A percentile compares a stretch with the other conserved stretches of the same genome.
Evolutionary conservation across 1,284 basidiomycete genomes (phyloP).

Genomic region (Boletus sp.): DNA sequence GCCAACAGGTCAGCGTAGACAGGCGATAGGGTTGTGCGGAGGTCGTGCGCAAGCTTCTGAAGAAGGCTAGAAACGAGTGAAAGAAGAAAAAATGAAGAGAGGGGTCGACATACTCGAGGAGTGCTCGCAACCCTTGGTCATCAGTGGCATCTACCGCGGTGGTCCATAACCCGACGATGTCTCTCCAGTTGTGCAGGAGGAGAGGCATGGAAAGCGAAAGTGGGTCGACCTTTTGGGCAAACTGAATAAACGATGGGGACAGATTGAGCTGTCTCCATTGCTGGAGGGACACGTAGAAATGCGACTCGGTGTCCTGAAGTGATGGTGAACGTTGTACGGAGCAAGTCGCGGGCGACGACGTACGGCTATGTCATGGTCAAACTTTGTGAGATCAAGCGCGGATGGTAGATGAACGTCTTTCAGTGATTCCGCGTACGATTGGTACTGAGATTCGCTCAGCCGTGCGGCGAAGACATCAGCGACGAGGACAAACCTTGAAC

Average conservation of each 20-base stretch:
- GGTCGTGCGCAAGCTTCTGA: conserved; percentile 75
- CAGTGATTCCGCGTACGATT: conserved; percentile 69
- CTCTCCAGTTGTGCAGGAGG: conserved; percentile 78
- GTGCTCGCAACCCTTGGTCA: conserved; percentile 67
- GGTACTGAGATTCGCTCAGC: conserved; percentile 50
- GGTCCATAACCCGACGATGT: conserved; percentile 67
- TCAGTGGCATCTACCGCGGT: conserved; percentile 57
- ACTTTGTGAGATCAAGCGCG: conserved; percentile 56
- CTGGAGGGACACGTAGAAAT: conserved; percentile 69
- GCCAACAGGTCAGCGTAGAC: conserved; percentile 58
- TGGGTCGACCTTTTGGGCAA: conserved; percentile 61
- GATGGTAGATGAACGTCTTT: conserved; percentile 76
- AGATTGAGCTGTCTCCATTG: conserved; percentile 84
- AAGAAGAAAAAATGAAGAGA: conserved; percentile 6
- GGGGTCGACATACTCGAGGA: conserved; percentile 66
- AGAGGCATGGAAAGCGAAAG: conserved; percentile 80
- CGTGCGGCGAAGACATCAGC: neutral
- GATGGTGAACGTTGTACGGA: conserved; percentile 2
- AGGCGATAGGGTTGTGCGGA: conserved; percentile 69
- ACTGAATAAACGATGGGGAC: conserved; percentile 72
- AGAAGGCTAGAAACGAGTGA: conserved; percentile 55
- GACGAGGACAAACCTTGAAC: conserved; percentile 45
- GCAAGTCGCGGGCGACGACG: conserved; percentile 18
- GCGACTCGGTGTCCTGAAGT: conserved; percentile 67
- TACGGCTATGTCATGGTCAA: conserved; percentile 66